These are phyloP conservation scores for Podila clonocystis DNA, from an alignment of 192 early-diverging fungal genomes.

Conservation along the genomic window DNA sequence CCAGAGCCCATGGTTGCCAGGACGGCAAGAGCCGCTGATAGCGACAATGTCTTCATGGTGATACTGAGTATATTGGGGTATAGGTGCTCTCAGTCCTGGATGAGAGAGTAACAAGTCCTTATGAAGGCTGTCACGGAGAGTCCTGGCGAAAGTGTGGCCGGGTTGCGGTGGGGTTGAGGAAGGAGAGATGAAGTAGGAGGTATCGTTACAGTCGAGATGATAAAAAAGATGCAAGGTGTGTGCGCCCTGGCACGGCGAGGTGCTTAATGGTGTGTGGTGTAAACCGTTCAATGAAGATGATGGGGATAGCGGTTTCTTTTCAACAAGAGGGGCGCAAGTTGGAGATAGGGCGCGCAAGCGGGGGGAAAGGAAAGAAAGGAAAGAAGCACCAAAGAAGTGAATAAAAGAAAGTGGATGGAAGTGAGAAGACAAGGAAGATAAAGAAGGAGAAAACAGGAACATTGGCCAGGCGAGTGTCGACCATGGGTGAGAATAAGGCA, in stretches of 20 bases:
- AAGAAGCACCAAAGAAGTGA: not conserved
- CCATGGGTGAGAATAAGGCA: not conserved
- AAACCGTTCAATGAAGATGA: too few relatives aligned
- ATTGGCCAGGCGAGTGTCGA: not conserved
- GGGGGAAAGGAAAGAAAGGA: not conserved
- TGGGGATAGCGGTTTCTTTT: too few relatives aligned
- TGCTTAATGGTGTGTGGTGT: not conserved
- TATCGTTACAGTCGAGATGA: not conserved
- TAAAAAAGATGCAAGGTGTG: not conserved
- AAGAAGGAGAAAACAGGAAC: not conserved
- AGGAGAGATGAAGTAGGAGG: not conserved
- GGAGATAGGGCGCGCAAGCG: not conserved
- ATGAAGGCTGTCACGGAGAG: not conserved
- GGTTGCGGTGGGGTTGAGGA: not conserved
- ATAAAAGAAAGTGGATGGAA: not conserved
- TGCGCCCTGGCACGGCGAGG: not conserved
- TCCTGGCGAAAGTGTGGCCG: not conserved
- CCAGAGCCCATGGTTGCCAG: constrained; percentile 9
- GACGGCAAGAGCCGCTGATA: constrained; percentile 17
- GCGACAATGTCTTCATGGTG: constrained; percentile 1
- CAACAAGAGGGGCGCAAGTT: not conserved
- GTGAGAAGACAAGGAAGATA: not conserved
- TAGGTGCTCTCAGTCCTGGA: not conserved
- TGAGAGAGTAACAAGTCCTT: not conserved
- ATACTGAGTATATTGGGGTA: not conserved